Base-by-base conservation (phyloP, 257 asterid species). In the Forsythia viridissima region DNA sequence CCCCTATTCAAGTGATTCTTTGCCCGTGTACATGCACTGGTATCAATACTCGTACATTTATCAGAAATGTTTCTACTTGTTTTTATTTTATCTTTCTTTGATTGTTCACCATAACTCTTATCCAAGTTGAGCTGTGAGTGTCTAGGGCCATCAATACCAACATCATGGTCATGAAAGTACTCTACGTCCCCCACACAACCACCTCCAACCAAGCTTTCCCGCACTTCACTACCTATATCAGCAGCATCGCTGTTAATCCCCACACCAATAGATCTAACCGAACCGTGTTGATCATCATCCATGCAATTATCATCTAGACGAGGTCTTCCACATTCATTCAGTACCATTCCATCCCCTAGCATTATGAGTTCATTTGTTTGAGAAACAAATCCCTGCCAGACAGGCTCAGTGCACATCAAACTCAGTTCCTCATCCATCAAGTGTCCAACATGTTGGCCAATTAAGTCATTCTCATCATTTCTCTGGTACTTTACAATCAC, bases 181-280 rank as follows among this genome's bases (percentile, higher is more conserved):
- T 91, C 97, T 34, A 81, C 15, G 82, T 92, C 96, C 74, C 94
- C 98, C 77, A 91, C 98, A 81, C 91, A 91, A 86, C 96, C 93
- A 76, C 96, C 98, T 75, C 97, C 98, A 78, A 93, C 89, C 91
- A 94, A 84, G 85, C 97, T 90, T 76, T 90, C 96, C 78, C 91
- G 86, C 80, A 89, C 91, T 85, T 94, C 98, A 76, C 97, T 91
- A 78, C 97, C 98, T 46, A 94, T 82, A 68, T 93, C 96, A 80
- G 99, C 99, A 80, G 88, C 94, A 87, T 95, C 98, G 77, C 94
- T 92, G 83, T 89, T 95, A 77, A 95, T 91, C 76, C 99, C 98
- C 34, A 95, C 99, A 41, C 99, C 99, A 83, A 95, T 95, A 16
- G 99, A 95, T 83, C 99, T 87, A 75, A 95, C 97, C 4, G 99